Conservation (phyloP, 106 monocot genomes). For the Alisma plantagoaquatica region DNA sequence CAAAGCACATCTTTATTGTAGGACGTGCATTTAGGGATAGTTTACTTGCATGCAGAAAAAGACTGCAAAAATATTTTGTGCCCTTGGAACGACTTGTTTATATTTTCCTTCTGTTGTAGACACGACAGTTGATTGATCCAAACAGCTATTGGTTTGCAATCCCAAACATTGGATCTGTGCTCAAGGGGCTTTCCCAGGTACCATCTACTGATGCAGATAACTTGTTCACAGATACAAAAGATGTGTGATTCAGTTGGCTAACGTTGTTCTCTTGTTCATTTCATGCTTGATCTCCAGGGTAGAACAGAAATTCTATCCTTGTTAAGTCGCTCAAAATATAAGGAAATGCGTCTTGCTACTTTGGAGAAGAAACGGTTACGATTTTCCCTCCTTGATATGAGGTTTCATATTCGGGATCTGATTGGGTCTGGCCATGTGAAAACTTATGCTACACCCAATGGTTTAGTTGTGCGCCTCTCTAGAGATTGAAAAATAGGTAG, state of each 20-base stretch:
- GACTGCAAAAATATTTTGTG: no score
- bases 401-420: constrained; percentile 85
- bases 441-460: constrained; percentile 58
- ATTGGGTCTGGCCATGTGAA: constrained; percentile 86
- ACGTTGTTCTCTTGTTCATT: no score
- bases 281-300: no score
- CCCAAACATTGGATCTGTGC: constrained; percentile 73
- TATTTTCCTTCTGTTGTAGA: constrained; percentile 30
- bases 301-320: constrained; percentile 78
- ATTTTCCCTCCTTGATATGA: constrained; percentile 64
- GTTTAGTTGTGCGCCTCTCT: constrained; percentile 58
- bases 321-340: constrained; percentile 57
- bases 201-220: no score
- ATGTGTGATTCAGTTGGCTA: no score
- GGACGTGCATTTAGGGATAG: no score
- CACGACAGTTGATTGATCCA: constrained; percentile 85
- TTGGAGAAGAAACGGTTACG: constrained; percentile 73
- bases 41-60: no score
- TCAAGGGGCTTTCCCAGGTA: constrained; percentile 91
- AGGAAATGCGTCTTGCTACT: constrained; percentile 59
- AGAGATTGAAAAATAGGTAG: constrained; percentile 33
- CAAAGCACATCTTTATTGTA: no score
- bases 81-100: background rate
- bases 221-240: no score
- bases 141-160: constrained; percentile 92